A percentile compares a stretch with the other conserved stretches of the same genome.
Conservation (phyloP, 495 filamentous ascomycete genomes). For the Podospora pseudocomata region DNA sequence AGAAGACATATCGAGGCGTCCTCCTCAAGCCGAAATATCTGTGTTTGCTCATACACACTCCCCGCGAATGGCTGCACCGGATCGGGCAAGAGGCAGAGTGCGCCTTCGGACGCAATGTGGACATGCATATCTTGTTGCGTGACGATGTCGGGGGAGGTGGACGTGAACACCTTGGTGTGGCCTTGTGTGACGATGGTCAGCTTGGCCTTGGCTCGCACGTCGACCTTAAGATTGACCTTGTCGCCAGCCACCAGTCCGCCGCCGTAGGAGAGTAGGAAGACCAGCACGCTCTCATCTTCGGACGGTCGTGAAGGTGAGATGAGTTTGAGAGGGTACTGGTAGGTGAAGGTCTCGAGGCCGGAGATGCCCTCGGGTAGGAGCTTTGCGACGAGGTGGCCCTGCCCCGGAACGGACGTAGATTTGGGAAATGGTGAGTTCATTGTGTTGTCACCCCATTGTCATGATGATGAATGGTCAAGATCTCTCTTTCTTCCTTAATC, state of each 20-base stretch:
- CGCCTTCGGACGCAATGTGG: constrained; percentile 56
- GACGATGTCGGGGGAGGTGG: constrained; percentile 51
- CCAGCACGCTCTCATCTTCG: constrained; percentile 59
- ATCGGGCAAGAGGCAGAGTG: constrained; percentile 89
- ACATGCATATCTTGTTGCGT: constrained; percentile 68
- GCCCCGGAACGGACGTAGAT: constrained; percentile 67
- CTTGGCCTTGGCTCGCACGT: constrained; percentile 59
- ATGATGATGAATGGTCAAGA: background rate
- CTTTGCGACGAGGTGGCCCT: constrained; percentile 70
- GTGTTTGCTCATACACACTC: constrained; percentile 77
- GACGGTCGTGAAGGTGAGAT: constrained; percentile 59
- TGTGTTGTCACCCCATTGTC: constrained; percentile 14
- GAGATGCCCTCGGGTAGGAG: constrained; percentile 69
- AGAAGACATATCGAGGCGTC: constrained; percentile 67
- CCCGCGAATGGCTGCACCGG: constrained; percentile 83
- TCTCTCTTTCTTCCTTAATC: background rate
- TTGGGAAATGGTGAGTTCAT: constrained; percentile 61
- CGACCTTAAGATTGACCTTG: constrained; percentile 66
- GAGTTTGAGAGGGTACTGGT: constrained; percentile 93
- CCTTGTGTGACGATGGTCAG: constrained; percentile 89
- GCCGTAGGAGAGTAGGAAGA: constrained; percentile 90
- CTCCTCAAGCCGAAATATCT: constrained; percentile 65
- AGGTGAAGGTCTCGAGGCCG: constrained; percentile 69
- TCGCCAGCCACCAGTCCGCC: constrained; percentile 89
- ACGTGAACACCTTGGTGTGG: constrained; percentile 92